Base-by-base conservation (phyloP, 2,329 filamentous ascomycete species). In the Pestalotiopsis sp. region DNA sequence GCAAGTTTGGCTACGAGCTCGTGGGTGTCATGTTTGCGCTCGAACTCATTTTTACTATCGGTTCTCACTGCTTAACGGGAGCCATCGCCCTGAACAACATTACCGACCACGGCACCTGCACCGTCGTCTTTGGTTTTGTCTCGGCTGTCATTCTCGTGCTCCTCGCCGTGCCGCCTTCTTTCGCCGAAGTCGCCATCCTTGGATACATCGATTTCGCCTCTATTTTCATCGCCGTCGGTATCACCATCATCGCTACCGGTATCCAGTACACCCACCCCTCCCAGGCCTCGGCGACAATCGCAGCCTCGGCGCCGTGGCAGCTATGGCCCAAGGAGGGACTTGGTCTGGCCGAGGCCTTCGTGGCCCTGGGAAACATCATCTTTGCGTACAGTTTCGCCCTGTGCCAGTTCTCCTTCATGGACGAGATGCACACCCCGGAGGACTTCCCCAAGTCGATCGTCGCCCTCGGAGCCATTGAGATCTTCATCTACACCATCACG, bases 11-110 rank as follows among this genome's bases (percentile, higher is more conserved):
- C 0, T 83, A 85, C 60, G 86, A 89, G 72, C 69, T 91, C 41
- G 79, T 89, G 67, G 87, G 86, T 6, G 74, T 79, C 39, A 85
- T 82, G 27, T 87, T 88, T 72, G 79, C 85, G 9, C 76, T 90
- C 62, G 86, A 90, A 74, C 79, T 91, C 36, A 77, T 89, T 20
- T 91, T 91, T 79, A 84, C 90, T 74, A 88, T 90, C 81, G 87
- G 85, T 4, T 88, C 87, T 58, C 90, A 92, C 74, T 80, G 90
- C 31, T 80, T 91, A 65, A 89, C 87, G 1, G 90, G 90, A 74
- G 84, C 83, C 25, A 87, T 91, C 72, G 88, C 88, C 68, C 84
- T 91, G 79, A 88, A 90, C 71, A 86, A 84, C 17, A 80, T 91
- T 68, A 88, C 87, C 2, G 76, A 83, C 23, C 84, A 89, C 74